Percentiles rank a stretch among this genome's conserved stretches.
Evolutionary conservation across 129 eudicot species (phyloP).

Genomic region (Lactuca saligna): DNA sequence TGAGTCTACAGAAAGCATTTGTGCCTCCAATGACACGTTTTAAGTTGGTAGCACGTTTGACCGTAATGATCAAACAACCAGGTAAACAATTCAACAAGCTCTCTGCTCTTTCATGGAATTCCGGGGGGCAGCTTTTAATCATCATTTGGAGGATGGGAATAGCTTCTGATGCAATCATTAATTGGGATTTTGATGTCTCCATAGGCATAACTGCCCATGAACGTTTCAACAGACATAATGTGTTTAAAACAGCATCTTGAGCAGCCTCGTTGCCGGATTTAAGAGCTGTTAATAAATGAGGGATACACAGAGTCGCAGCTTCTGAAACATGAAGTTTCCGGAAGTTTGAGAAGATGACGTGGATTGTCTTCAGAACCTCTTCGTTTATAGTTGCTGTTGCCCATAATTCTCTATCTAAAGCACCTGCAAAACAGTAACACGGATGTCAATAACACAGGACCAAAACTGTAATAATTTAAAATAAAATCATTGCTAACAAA

Average conservation of each 20-base stretch:
- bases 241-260: conserved; percentile 60
- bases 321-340: conserved; percentile 71
- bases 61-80: conserved; percentile 73
- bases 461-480: no score
- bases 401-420: conserved; percentile 71
- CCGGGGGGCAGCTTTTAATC: conserved; percentile 70
- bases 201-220: conserved; percentile 75
- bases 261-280: conserved; percentile 74
- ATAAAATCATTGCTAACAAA: conserved; percentile 3
- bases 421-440: conserved; percentile 51
- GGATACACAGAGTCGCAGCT: conserved; percentile 75
- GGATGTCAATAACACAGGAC: not conserved
- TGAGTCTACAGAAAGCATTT: conserved; percentile 68
- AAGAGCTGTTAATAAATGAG: conserved; percentile 68
- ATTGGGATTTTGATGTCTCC: conserved; percentile 65
- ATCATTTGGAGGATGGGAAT: conserved; percentile 78
- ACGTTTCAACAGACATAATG: conserved; percentile 65
- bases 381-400: conserved; percentile 60
- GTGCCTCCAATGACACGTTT: conserved; percentile 64
- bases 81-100: conserved; percentile 74
- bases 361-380: conserved; percentile 64
- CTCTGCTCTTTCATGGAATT: conserved; percentile 71
- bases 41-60: conserved; percentile 67
- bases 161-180: conserved; percentile 68
- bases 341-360: conserved; percentile 68